Percentiles rank a stretch among this genome's conserved stretches.
Conservation (phyloP, 345 rosid genomes). For the Erysimum cheiranthoides region DNA sequence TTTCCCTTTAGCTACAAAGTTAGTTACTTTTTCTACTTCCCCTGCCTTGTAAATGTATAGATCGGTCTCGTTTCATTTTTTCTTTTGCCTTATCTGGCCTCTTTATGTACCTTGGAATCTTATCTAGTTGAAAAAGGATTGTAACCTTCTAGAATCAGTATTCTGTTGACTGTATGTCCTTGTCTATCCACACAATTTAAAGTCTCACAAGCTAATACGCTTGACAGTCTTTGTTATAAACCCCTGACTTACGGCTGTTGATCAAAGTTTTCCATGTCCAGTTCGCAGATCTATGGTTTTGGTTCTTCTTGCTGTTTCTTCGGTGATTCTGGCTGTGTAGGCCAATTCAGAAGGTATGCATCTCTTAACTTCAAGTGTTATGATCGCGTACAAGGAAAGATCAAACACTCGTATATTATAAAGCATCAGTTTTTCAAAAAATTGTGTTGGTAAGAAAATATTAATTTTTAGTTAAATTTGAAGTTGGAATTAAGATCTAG, state of each 20-base stretch:
- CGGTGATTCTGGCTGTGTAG: not conserved
- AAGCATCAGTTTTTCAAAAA: too few relatives aligned
- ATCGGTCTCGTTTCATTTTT: constrained; percentile 1
- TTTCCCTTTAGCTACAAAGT: constrained; percentile 19
- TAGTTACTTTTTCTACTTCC: constrained; percentile 14
- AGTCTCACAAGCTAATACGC: not conserved
- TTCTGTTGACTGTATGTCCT: constrained; percentile 2
- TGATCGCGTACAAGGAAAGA: too few relatives aligned
- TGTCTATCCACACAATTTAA: constrained; percentile 19
- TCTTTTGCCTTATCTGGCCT: not conserved
- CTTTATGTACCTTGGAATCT: constrained; percentile 15
- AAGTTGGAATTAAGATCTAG: too few relatives aligned
- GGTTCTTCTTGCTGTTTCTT: not conserved
- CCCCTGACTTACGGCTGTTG: not conserved
- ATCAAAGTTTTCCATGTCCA: not conserved
- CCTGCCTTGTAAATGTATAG: constrained; percentile 18
- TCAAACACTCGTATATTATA: too few relatives aligned
- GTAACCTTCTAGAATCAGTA: constrained; percentile 4
- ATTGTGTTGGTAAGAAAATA: too few relatives aligned
- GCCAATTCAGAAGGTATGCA: not conserved
- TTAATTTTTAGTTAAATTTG: too few relatives aligned
- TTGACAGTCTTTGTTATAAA: not conserved
- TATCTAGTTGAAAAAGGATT: constrained; percentile 21
- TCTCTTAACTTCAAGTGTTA: not conserved
- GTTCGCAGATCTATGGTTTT: not conserved